Evolutionary conservation across 2,329 filamentous ascomycete species (phyloP), one percentile per base, ranked within the genome.

Genomic region (Diaporthe nobilis): DNA sequence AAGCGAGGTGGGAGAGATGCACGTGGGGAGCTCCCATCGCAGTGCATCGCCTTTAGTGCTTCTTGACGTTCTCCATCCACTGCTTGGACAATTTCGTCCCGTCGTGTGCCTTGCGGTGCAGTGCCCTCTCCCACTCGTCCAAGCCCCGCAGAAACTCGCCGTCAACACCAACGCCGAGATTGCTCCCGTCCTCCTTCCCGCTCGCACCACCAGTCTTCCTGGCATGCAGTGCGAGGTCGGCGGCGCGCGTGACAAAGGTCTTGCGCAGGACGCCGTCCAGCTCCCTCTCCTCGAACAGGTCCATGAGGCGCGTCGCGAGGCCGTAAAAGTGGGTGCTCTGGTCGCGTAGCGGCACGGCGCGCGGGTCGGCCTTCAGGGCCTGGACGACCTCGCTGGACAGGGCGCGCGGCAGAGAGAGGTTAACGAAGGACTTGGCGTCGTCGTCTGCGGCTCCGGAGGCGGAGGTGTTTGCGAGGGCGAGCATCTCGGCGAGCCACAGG

Each of bases 401-500:
- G 4, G 94, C 93, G 0, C 90, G 84, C 0, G 97, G 96, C 10
- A 98, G 90, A 82, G 97, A 95, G 76, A 98, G 91, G 0, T 94
- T 94, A 5, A 97, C 90, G 34, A 95, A 91, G 9, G 93, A 90
- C 68, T 85, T 86, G 75, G 85, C 81, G 74, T 84, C 79, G 34
- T 87, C 84, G 39, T 85, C 84, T 49, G 79, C 77, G 71, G 78
- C 81, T 61, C 78, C 80, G 60, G 78, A 80, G 75, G 75, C 82
- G 67, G 83, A 85, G 13, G 85, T 84, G 39, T 88, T 89, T 78
- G 91, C 92, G 60, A 97, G 90, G 42, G 95, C 94, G 71, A 99
- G 94, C 90, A 98, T 96, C 84, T 98, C 95, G 79, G 94, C 95
- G 17, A 99, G 92, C 97, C 97, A 99, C 79, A 98, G 89, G 2